These are phyloP conservation scores for Striga asiatica DNA, from an alignment of 257 asterid species.

Conservation along the genomic window DNA sequence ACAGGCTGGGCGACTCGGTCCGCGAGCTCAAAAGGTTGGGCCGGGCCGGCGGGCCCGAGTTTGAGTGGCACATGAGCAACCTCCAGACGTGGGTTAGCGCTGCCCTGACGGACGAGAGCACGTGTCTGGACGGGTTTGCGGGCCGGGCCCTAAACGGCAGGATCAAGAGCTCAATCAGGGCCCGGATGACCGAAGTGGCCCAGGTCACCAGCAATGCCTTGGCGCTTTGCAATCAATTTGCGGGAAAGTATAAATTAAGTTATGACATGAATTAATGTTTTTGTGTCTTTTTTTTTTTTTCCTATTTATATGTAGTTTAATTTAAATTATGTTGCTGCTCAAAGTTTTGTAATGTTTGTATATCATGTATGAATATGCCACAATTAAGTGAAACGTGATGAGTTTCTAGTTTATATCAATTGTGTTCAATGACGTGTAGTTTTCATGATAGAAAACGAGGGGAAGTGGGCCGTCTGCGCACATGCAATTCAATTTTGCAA, in stretches of 20 bases:
- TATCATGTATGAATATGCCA: neutral
- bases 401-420: too few relatives aligned
- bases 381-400: neutral
- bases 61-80: slow-evolving; percentile 28
- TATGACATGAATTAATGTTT: neutral
- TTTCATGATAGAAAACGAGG: neutral
- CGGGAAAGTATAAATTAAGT: slow-evolving; percentile 25
- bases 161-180: slow-evolving; percentile 17
- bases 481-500: neutral
- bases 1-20: slow-evolving; percentile 33
- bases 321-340: neutral
- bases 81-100: slow-evolving; percentile 41
- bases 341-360: neutral
- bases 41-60: slow-evolving; percentile 18
- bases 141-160: slow-evolving; percentile 23
- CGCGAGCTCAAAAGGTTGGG: slow-evolving; percentile 24
- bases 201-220: slow-evolving; percentile 40
- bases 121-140: slow-evolving; percentile 31
- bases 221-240: slow-evolving; percentile 26
- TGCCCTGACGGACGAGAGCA: slow-evolving; percentile 27
- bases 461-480: neutral
- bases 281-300: neutral
- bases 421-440: neutral
- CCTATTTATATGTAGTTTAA: neutral
- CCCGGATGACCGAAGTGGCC: slow-evolving; percentile 21